phyloP scores from a whole-genome alignment of 352 stramenopile genomes.

The Achlya hypogyna region DNA sequence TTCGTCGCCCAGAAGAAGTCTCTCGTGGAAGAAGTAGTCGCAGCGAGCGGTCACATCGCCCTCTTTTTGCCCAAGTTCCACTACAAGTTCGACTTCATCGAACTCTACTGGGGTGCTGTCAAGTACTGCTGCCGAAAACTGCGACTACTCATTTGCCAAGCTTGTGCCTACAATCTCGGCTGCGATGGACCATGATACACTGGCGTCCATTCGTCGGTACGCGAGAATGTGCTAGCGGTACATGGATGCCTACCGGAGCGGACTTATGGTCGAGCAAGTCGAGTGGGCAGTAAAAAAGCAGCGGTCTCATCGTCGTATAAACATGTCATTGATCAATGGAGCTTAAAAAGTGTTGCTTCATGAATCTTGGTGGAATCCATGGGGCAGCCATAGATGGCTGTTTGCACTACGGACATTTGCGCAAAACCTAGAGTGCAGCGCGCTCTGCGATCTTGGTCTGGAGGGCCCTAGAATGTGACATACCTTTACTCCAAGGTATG shows the following conservation, averaged over 20 bases:
- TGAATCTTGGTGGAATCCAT: no score
- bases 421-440: no score
- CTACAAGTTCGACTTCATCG: conserved; percentile 6
- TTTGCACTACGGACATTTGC: no score
- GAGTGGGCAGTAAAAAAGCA: background rate
- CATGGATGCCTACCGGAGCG: background rate
- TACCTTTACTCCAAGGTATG: no score
- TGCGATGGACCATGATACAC: background rate
- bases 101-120: conserved; percentile 3
- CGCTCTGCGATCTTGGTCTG: no score
- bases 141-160: conserved; percentile 2
- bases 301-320: background rate
- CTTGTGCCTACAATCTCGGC: background rate
- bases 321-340: background rate
- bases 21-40: background rate
- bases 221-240: background rate
- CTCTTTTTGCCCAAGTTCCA: conserved; percentile 11
- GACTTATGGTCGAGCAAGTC: background rate
- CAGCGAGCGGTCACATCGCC: background rate
- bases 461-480: no score
- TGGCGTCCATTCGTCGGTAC: background rate
- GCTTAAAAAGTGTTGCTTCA: background rate
- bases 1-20: background rate
- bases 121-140: background rate
- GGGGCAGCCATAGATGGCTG: no score